Evolutionary conservation across 2,329 filamentous ascomycete species (phyloP).

Genomic region (Xenoacremonium recifei): DNA sequence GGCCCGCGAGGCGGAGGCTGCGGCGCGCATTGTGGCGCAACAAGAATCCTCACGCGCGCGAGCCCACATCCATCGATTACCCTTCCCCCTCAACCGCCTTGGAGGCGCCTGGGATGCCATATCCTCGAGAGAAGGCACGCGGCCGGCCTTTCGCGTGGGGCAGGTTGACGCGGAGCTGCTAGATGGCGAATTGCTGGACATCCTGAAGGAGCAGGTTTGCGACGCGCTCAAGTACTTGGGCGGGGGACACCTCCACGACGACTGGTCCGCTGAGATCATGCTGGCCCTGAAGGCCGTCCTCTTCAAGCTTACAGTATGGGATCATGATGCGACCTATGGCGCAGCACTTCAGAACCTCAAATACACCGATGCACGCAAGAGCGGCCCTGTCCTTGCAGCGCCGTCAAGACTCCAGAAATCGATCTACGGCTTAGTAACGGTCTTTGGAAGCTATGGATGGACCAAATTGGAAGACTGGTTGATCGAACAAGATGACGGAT

Average conservation of each 20-base stretch:
- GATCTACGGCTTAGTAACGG: slow-evolving; percentile 79
- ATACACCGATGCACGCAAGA: slow-evolving; percentile 78
- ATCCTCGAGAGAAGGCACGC: slow-evolving; percentile 72
- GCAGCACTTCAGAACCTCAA: slow-evolving; percentile 88
- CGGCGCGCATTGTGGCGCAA: slow-evolving; percentile 50
- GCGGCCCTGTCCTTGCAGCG: slow-evolving; percentile 59
- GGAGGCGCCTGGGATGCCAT: slow-evolving; percentile 67
- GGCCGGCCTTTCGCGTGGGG: slow-evolving; percentile 86
- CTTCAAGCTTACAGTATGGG: slow-evolving; percentile 96
- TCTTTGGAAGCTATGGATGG: slow-evolving; percentile 88
- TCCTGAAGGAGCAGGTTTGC: slow-evolving; percentile 81
- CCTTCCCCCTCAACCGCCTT: slow-evolving; percentile 61
- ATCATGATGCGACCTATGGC: slow-evolving; percentile 92
- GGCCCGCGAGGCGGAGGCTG: slow-evolving; percentile 67
- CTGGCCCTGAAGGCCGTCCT: slow-evolving; percentile 73
- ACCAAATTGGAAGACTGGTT: slow-evolving; percentile 88
- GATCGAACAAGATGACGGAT: slow-evolving; percentile 72
- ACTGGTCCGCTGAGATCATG: slow-evolving; percentile 84
- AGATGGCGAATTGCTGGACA: slow-evolving; percentile 85
- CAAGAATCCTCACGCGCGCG: slow-evolving; percentile 54
- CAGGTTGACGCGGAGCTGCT: slow-evolving; percentile 95
- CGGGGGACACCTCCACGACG: slow-evolving; percentile 71
- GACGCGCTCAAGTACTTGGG: slow-evolving; percentile 87
- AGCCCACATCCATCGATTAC: slow-evolving; percentile 55
- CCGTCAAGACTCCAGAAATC: slow-evolving; percentile 83